These are phyloP conservation scores for Talaromyces borbonicus DNA, from an alignment of 495 filamentous ascomycete species.

Conservation along the genomic window DNA sequence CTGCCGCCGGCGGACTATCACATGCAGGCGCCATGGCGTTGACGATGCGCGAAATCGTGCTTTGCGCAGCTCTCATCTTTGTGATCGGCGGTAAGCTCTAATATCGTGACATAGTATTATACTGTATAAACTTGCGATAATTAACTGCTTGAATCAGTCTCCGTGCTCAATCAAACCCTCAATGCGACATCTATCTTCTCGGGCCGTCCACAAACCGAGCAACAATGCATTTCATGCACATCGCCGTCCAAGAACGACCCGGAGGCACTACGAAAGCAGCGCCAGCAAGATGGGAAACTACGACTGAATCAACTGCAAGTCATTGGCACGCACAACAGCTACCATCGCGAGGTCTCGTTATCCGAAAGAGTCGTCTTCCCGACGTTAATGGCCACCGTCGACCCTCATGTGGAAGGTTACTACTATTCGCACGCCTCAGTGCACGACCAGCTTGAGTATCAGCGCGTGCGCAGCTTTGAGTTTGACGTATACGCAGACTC, in stretches of 20 bases:
- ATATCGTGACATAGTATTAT: neutral
- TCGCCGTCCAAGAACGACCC: neutral
- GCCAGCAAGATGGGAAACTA: neutral
- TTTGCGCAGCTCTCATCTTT: constrained; percentile 5
- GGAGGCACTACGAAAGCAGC: neutral
- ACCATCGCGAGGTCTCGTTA: constrained; percentile 7
- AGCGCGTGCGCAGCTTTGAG: constrained; percentile 6
- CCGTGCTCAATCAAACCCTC: constrained; percentile 3
- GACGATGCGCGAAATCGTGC: constrained; percentile 5
- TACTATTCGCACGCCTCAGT: constrained; percentile 8
- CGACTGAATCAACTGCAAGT: constrained; percentile 5
- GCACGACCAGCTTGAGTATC: constrained; percentile 5
- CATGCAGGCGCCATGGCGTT: neutral
- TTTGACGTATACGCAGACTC: constrained; percentile 7
- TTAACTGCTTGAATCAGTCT: neutral
- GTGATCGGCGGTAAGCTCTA: constrained; percentile 4
- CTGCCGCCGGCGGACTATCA: no score
- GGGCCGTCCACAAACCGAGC: neutral
- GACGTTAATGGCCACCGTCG: constrained; percentile 1
- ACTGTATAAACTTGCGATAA: neutral
- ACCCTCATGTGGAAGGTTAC: neutral
- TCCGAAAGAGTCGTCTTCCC: constrained; percentile 4
- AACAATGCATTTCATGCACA: neutral
- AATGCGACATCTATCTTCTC: neutral
- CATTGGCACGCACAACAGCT: constrained; percentile 8